Base-by-base conservation (phyloP, 1,284 basidiomycete species). In the Sporisorium graminicola region DNA sequence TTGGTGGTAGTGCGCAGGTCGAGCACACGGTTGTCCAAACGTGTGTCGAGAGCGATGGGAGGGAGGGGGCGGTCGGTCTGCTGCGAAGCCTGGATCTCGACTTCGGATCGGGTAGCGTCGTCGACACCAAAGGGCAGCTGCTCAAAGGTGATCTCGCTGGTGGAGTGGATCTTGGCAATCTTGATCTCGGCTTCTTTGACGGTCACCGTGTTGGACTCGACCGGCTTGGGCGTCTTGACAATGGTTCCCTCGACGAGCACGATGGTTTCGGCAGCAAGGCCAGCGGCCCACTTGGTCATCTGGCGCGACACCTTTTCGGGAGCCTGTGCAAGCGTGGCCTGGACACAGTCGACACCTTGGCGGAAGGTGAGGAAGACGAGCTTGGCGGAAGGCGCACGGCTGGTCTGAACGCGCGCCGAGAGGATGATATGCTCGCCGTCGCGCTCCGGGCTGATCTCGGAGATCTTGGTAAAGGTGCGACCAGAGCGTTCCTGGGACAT, bases 1-100 rank as follows among this genome's bases (percentile, higher is more conserved):
- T 97, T 99, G 60, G 94, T 94, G 85, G 91, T 91, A 7, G 96
- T 98, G 37, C 97, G 90, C 49, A 99, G 90, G 86, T 99, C 97
- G 75, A 99, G 89, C 40, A 98, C 91, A 68, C 97, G 91, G 88
- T 96, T 95, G 88, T 98, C 95, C 63, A 99, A 90, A 63, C 97
- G 92, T 10, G 95, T 98, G 82, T 97, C 94, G 49, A 85, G 78
- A 9, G 78, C 80, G 50, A 85, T 82, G 20, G 77, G 72, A 0
- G 84, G 82, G 43, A 85, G 65, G 3, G 83, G 84, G 20, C 81
- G 79, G 51, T 83, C 81, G 56, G 84, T 85, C 51, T 77, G 68
- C 68, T 85, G 84, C 29, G 75, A 79, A 20, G 84, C 84, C 72
- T 92, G 91, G 59, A 91, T 90, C 64, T 94, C 92, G 12, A 88